Conservation (phyloP, 441 rosid genomes). For the Adansonia rubrostipa region DNA sequence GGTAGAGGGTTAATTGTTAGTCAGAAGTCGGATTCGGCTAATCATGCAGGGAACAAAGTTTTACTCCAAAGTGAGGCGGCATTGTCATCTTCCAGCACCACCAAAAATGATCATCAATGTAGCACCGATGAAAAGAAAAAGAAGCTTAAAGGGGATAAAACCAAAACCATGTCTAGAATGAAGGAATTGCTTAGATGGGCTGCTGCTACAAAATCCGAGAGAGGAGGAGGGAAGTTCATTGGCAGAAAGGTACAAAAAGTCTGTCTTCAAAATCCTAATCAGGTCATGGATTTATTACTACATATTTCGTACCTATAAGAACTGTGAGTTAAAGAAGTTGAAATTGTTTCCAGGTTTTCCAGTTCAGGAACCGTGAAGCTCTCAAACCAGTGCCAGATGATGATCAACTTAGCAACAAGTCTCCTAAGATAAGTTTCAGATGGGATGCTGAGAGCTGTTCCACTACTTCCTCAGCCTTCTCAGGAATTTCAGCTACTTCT, state of each 20-base stretch:
- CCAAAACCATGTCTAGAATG: slow-evolving; percentile 64
- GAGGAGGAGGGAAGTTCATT: slow-evolving; percentile 59
- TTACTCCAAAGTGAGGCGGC: slow-evolving; percentile 46
- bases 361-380: slow-evolving; percentile 49
- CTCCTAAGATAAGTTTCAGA: slow-evolving; percentile 74
- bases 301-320: background rate
- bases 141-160: slow-evolving; percentile 48
- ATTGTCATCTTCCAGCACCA: slow-evolving; percentile 16
- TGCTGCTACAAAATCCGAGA: slow-evolving; percentile 65
- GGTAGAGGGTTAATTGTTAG: slow-evolving; percentile 27
- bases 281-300: background rate
- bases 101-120: slow-evolving; percentile 25
- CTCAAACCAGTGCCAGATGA: slow-evolving; percentile 56
- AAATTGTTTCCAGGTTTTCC: slow-evolving; percentile 49
- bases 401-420: slow-evolving; percentile 57
- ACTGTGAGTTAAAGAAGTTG: background rate
- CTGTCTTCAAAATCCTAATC: background rate
- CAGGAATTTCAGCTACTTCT: slow-evolving; percentile 58
- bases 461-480: slow-evolving; percentile 51
- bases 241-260: slow-evolving; percentile 54
- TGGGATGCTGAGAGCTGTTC: slow-evolving; percentile 82
- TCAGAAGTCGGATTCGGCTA: slow-evolving; percentile 38
- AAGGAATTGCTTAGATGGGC: slow-evolving; percentile 81
- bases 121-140: slow-evolving; percentile 36
- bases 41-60: slow-evolving; percentile 10